Conservation (phyloP, 257 asterid species). For the Fraxinus pennsylvanica region DNA sequence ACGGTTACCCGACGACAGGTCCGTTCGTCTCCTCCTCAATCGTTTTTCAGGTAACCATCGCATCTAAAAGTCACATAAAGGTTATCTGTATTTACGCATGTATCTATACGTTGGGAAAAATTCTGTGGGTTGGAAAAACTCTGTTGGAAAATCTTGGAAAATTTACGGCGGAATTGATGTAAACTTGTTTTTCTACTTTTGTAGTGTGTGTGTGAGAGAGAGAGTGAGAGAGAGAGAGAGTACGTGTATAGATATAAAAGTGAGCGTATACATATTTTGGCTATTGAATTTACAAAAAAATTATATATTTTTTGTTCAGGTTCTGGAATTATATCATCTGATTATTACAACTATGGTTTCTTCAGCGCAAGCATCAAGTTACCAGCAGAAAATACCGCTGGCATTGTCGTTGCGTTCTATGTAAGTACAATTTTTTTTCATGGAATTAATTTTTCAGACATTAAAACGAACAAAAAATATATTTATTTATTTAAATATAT, state of each 20-base stretch:
- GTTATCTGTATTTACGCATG: neutral
- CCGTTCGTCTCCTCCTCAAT: slow-evolving; percentile 76
- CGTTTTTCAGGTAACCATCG: slow-evolving; percentile 61
- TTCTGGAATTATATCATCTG: slow-evolving; percentile 80
- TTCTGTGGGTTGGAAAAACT: neutral
- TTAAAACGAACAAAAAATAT: neutral
- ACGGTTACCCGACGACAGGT: slow-evolving; percentile 51
- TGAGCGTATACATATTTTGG: neutral
- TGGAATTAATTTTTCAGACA: neutral
- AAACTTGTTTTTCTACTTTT: neutral
- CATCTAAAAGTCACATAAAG: neutral
- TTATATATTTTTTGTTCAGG: slow-evolving; percentile 43
- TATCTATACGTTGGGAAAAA: neutral
- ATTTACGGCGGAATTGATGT: neutral
- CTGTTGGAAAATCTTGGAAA: neutral
- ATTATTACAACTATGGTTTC: slow-evolving; percentile 86
- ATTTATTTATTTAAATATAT: neutral
- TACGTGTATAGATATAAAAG: neutral
- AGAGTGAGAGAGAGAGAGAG: too few relatives aligned
- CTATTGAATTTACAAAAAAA: neutral
- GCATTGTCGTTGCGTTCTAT: slow-evolving; percentile 87
- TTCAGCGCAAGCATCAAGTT: slow-evolving; percentile 84
- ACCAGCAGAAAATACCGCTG: slow-evolving; percentile 82
- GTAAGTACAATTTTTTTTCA: slow-evolving; percentile 36
- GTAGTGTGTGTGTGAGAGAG: neutral